These are phyloP conservation scores for Larix sibirica DNA, from an alignment of 83 land plant species.

Conservation along the genomic window DNA sequence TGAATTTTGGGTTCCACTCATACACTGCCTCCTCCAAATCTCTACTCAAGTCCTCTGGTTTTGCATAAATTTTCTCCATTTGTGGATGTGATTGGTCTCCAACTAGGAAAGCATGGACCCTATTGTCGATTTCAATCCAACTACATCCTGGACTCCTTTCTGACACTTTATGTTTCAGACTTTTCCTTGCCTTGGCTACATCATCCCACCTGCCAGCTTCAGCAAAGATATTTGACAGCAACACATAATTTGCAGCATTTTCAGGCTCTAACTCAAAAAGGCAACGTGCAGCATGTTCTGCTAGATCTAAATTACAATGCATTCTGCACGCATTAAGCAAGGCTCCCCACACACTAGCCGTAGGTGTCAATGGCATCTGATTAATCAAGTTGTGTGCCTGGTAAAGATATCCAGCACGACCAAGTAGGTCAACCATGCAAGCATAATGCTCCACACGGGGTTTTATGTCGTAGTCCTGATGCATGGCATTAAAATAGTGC, in stretches of 20 bases:
- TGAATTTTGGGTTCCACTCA: no score
- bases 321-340: conserved; percentile 46
- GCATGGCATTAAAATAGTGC: conserved; percentile 31
- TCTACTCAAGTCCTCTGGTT: no score
- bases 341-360: conserved; percentile 31
- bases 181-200: conserved; percentile 25
- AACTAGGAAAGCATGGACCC: background rate
- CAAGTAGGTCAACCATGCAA: background rate
- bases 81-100: no score
- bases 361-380: conserved; percentile 17
- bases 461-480: conserved; percentile 22
- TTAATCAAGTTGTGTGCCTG: conserved; percentile 39
- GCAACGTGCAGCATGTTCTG: conserved; percentile 19
- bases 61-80: no score
- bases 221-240: conserved; percentile 47
- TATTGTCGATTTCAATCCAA: conserved; percentile 5
- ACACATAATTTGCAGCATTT: conserved; percentile 34
- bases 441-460: conserved; percentile 19
- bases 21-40: no score
- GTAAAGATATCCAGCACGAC: conserved; percentile 36
- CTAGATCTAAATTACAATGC: conserved; percentile 34
- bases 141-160: conserved; percentile 33
- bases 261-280: conserved; percentile 22
- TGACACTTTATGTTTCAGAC: conserved; percentile 23
- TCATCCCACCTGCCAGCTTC: conserved; percentile 41